Evolutionary conservation across 306 rosid genomes (phyloP).

Genomic region (Myrica gale): DNA sequence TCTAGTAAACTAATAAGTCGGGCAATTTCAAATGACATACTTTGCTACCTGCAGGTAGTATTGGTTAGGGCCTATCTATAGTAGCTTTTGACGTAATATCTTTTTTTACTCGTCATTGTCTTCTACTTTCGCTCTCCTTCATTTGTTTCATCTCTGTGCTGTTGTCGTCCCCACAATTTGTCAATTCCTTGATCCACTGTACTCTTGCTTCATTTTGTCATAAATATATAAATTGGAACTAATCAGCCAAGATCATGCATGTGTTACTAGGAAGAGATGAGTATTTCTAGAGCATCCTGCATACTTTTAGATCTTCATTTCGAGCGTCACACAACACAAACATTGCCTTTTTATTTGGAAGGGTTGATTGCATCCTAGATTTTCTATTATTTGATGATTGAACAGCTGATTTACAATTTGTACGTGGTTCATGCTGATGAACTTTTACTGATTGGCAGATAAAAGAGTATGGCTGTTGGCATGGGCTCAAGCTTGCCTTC

Average conservation of each 20-base stretch:
- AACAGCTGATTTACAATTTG: conserved; percentile 1
- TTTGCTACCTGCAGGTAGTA: not conserved
- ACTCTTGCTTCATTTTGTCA: not conserved
- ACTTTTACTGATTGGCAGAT: conserved; percentile 59
- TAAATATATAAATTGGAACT: not conserved
- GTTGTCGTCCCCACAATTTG: not conserved
- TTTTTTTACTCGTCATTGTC: not conserved
- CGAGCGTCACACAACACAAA: not conserved
- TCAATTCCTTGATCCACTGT: not conserved
- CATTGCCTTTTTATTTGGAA: not conserved
- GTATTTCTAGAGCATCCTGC: not conserved
- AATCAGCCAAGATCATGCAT: not conserved
- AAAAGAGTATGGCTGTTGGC: conserved; percentile 89
- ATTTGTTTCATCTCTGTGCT: not conserved
- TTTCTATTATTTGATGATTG: not conserved
- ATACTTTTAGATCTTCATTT: not conserved
- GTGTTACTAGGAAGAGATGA: not conserved
- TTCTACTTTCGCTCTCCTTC: not conserved
- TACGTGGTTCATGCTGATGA: conserved; percentile 16
- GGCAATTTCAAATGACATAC: not conserved
- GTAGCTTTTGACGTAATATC: not conserved
- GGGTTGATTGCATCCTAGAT: not conserved
- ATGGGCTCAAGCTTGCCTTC: conserved; percentile 88
- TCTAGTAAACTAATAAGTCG: not conserved
- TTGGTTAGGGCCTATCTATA: not conserved